These are phyloP conservation scores for Aspergillus felis DNA, from an alignment of 2,329 filamentous ascomycete species.

Conservation along the genomic window DNA sequence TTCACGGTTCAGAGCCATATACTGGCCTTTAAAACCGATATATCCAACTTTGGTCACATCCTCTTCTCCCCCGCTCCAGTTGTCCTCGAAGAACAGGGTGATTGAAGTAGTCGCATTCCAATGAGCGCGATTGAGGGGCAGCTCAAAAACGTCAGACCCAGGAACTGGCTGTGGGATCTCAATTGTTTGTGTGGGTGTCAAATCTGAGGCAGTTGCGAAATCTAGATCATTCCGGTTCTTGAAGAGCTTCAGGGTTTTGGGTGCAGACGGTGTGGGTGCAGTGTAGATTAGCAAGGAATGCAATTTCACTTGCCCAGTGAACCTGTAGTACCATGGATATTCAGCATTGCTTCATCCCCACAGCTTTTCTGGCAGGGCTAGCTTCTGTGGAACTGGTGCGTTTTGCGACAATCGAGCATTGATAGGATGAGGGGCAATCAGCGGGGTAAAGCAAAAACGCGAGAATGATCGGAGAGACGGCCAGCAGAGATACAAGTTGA, in stretches of 20 bases:
- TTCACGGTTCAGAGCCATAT: slow-evolving; percentile 78
- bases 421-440: slow-evolving; percentile 23
- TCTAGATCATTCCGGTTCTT: slow-evolving; percentile 84
- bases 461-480: not conserved
- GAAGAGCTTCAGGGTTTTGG: slow-evolving; percentile 80
- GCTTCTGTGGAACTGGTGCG: not conserved
- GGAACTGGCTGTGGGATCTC: slow-evolving; percentile 68
- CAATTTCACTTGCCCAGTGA: slow-evolving; percentile 89
- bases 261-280: slow-evolving; percentile 65
- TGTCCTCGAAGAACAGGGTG: slow-evolving; percentile 86
- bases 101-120: slow-evolving; percentile 84
- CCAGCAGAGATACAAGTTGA: not conserved
- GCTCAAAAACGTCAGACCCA: slow-evolving; percentile 67
- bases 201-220: slow-evolving; percentile 70
- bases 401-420: not conserved
- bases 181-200: slow-evolving; percentile 68
- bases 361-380: not conserved
- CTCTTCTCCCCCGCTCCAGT: slow-evolving; percentile 76
- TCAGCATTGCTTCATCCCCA: not conserved
- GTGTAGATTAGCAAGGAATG: slow-evolving; percentile 85
- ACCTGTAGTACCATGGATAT: slow-evolving; percentile 50
- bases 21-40: slow-evolving; percentile 90
- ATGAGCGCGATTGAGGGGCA: slow-evolving; percentile 79
- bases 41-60: slow-evolving; percentile 77
- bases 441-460: slow-evolving; percentile 15